These are phyloP conservation scores for Gnetum montanum DNA, from an alignment of 75 land plant species.

Conservation along the genomic window DNA sequence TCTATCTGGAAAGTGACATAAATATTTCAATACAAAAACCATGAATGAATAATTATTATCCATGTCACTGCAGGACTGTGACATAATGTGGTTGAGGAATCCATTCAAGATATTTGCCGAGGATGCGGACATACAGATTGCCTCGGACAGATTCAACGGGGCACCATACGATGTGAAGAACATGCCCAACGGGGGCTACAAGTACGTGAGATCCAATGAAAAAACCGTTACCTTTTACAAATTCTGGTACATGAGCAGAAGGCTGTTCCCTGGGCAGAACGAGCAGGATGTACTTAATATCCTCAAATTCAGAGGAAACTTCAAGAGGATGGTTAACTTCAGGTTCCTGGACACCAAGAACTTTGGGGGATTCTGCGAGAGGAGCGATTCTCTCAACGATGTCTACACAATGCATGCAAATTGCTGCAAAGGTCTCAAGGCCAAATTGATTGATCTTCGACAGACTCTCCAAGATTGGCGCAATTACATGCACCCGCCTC, in stretches of 20 bases:
- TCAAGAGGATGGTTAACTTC: slow-evolving; percentile 19
- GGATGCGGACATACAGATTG: slow-evolving; percentile 38
- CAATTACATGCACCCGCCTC: slow-evolving; percentile 1
- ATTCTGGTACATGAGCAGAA: slow-evolving; percentile 30
- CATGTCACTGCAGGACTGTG: slow-evolving; percentile 30
- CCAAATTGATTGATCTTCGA: slow-evolving; percentile 24
- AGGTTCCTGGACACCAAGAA: slow-evolving; percentile 20
- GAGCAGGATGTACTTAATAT: slow-evolving; percentile 40
- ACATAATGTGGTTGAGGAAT: slow-evolving; percentile 40
- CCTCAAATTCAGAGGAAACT: slow-evolving; percentile 14
- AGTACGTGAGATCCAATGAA: slow-evolving; percentile 23
- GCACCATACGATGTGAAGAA: slow-evolving; percentile 22
- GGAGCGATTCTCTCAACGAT: slow-evolving; percentile 13
- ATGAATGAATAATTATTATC: no score
- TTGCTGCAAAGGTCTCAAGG: slow-evolving; percentile 35
- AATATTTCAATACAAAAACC: no score
- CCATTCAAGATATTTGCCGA: slow-evolving; percentile 21
- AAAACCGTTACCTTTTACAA: slow-evolving; percentile 28
- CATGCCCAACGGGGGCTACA: slow-evolving; percentile 36
- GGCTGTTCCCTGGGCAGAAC: slow-evolving; percentile 19
- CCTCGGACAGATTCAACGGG: slow-evolving; percentile 38
- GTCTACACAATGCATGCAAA: slow-evolving; percentile 41
- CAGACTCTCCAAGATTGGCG: slow-evolving; percentile 32
- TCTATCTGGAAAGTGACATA: no score
- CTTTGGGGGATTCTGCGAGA: slow-evolving; percentile 38